Evolutionary conservation across 2,329 filamentous ascomycete genomes (phyloP), one percentile per base, ranked within the genome.

Genomic region (Colletotrichum sp.): DNA sequence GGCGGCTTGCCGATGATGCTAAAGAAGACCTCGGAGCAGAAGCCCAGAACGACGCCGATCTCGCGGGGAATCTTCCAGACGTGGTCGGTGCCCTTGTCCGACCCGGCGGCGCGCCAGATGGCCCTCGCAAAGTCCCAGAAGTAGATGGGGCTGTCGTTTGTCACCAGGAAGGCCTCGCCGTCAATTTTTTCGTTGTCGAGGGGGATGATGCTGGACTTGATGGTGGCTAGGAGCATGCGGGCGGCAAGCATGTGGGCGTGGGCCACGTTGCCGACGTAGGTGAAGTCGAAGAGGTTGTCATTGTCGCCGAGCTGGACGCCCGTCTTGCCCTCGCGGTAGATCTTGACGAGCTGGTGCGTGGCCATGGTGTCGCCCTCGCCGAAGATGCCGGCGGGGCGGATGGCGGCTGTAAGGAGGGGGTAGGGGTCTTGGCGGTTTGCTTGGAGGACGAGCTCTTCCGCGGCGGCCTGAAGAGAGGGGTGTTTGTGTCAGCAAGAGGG

Each of bases 371-470:
- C 97, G 80, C 95, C 95, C 82, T 97, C 95, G 81, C 96, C 96
- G 82, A 98, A 95, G 84, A 99, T 98, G 79, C 95, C 95, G 15
- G 95, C 94, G 8, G 96, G 95, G 18, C 97, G 95, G 78, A 99
- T 90, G 34, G 96, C 90, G 81, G 91, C 91, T n/a, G 96, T 98
- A 8, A 95, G 88, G 12, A 95, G 88, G 59, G 87, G 87, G 68
- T 88, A 87, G 71, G 89, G 79, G 80, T 85, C 88, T 67, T 87
- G 79, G 76, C 93, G 92, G 89, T 95, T 97, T 81, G 94, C 94
- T 68, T 91, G 88, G 71, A 98, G 88, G 79, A 98, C 95, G 69
- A 96, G 87, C 77, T 93, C 89, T 88, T 99, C 96, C 64, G 96
- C 96, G 76, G 94, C 90, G 72, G 95, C 94, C 94, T 88, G 57